phyloP scores from a whole-genome alignment of 768 basidiomycete genomes.

The Xerocomus potaroensis region DNA sequence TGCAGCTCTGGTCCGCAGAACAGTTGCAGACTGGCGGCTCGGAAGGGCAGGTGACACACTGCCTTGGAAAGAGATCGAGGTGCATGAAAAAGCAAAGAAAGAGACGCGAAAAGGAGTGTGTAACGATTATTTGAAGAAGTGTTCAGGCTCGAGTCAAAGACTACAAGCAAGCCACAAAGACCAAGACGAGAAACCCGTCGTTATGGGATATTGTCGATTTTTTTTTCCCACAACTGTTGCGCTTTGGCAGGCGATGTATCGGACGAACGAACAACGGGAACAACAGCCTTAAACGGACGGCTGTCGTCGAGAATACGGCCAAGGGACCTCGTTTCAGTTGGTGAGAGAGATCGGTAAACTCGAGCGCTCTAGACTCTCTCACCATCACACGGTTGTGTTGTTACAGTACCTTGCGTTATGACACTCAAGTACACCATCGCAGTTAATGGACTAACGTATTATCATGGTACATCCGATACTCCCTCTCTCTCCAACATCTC shows the following conservation, averaged over 20 bases:
- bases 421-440: conserved; percentile 28
- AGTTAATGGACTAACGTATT: conserved; percentile 54
- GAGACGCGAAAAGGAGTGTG: conserved; percentile 35
- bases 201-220: background rate
- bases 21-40: conserved; percentile 53
- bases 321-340: background rate
- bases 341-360: no score
- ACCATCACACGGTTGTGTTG: no score
- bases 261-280: background rate
- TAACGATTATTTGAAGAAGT: conserved; percentile 16
- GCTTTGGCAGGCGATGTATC: background rate
- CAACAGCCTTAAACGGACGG: no score
- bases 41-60: conserved; percentile 50
- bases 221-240: background rate
- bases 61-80: conserved; percentile 36
- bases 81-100: conserved; percentile 26
- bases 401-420: no score
- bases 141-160: conserved; percentile 16
- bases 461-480: conserved; percentile 38
- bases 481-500: conserved; percentile 63
- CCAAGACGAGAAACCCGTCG: conserved; percentile 3
- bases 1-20: conserved; percentile 49
- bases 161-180: background rate
- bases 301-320: no score
- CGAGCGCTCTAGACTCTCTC: no score